phyloP scores from a whole-genome alignment of 192 early-diverging fungal genomes.

The Linnemannia hyalina region DNA sequence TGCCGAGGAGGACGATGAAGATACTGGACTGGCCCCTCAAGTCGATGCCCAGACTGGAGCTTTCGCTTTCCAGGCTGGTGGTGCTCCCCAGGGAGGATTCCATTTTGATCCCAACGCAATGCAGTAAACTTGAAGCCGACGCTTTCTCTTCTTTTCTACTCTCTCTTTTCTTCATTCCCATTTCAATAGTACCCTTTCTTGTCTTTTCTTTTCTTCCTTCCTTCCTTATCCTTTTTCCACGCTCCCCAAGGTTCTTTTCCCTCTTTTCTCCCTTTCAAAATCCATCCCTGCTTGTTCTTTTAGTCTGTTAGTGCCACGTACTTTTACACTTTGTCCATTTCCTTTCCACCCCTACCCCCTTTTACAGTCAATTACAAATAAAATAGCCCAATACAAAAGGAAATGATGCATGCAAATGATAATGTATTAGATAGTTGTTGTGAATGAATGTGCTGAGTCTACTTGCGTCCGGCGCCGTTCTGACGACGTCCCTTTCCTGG shows the following conservation, averaged over 20 bases:
- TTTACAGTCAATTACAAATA: background rate
- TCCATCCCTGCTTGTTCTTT: background rate
- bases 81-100: constrained; percentile 85
- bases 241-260: background rate
- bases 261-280: background rate
- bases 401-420: background rate
- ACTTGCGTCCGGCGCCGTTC: constrained; percentile 43
- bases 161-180: background rate
- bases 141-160: background rate
- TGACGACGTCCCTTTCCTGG: constrained; percentile 60
- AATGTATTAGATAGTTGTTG: background rate
- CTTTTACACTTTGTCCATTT: constrained; percentile 1
- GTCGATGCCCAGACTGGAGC: constrained; percentile 82
- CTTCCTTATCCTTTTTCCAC: background rate
- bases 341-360: background rate
- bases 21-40: constrained; percentile 77
- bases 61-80: constrained; percentile 82
- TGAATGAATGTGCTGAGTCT: background rate
- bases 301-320: constrained; percentile 7
- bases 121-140: constrained; percentile 21
- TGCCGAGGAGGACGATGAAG: constrained; percentile 86
- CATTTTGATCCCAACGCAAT: constrained; percentile 71
- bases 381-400: background rate
- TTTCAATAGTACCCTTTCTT: background rate
- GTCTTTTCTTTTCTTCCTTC: background rate